These are phyloP conservation scores for Suhomyces wounanorum DNA, from an alignment of 1,139 yeast genomes.

Conservation along the genomic window DNA sequence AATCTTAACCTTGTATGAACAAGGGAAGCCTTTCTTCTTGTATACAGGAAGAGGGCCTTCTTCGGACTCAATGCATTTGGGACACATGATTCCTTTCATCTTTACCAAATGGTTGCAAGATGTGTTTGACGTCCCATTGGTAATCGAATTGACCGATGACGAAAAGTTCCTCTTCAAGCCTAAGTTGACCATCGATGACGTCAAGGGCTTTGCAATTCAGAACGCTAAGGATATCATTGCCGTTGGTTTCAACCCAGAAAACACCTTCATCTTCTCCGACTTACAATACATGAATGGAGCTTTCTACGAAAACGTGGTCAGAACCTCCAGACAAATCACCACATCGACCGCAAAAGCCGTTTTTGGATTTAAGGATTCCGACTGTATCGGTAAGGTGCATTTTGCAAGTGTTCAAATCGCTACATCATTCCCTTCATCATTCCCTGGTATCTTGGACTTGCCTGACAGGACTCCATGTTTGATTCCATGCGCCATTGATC, in stretches of 20 bases:
- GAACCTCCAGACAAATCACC: conserved; percentile 93
- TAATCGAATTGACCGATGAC: conserved; percentile 94
- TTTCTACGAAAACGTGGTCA: conserved; percentile 90
- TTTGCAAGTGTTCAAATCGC: conserved; percentile 97
- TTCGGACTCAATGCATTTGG: conserved; percentile 92
- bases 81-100: conserved; percentile 93
- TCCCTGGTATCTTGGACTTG: conserved; percentile 87
- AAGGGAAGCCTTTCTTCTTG: conserved; percentile 91
- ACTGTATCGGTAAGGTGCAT: conserved; percentile 91
- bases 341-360: conserved; percentile 95
- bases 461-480: conserved; percentile 89
- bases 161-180: conserved; percentile 96
- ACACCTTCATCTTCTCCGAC: conserved; percentile 93
- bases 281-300: conserved; percentile 90
- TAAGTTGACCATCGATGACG: conserved; percentile 84
- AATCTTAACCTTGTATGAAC: conserved; percentile 87
- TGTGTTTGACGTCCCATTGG: conserved; percentile 95
- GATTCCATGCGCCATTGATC: conserved; percentile 99
- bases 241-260: conserved; percentile 91
- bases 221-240: conserved; percentile 94
- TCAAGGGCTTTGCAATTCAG: conserved; percentile 71
- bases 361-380: conserved; percentile 95
- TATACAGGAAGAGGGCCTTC: conserved; percentile 99
- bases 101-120: conserved; percentile 99
- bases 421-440: conserved; percentile 92